These are phyloP conservation scores for Lyophyllum decastes DNA, from an alignment of 768 basidiomycete species.

Conservation along the genomic window DNA sequence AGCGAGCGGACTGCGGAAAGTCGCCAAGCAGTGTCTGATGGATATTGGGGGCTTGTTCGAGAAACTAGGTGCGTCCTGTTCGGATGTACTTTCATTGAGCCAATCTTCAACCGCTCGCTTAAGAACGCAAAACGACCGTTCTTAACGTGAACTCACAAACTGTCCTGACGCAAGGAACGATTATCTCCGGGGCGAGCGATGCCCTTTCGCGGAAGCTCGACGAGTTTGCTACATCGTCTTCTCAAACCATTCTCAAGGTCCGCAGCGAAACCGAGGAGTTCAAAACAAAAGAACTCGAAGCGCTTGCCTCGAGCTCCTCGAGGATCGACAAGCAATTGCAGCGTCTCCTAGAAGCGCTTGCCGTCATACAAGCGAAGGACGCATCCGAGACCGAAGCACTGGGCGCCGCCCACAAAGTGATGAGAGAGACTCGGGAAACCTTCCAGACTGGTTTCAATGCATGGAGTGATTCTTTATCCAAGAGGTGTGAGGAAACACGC, in stretches of 20 bases:
- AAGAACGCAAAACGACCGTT: slow-evolving; percentile 74
- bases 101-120: slow-evolving; percentile 11
- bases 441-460: slow-evolving; percentile 51
- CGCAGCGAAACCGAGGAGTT: slow-evolving; percentile 58
- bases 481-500: slow-evolving; percentile 49
- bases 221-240: slow-evolving; percentile 59
- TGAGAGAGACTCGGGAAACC: slow-evolving; percentile 54
- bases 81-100: not conserved
- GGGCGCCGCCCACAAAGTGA: slow-evolving; percentile 41
- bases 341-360: slow-evolving; percentile 51
- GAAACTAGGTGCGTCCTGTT: slow-evolving; percentile 69
- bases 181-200: slow-evolving; percentile 55
- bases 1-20: slow-evolving; percentile 65
- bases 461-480: slow-evolving; percentile 59
- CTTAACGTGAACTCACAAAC: slow-evolving; percentile 66
- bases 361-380: slow-evolving; percentile 58
- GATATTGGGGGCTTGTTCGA: slow-evolving; percentile 75
- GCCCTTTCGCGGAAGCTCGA: slow-evolving; percentile 59
- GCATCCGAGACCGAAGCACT: slow-evolving; percentile 55
- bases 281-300: slow-evolving; percentile 55
- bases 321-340: slow-evolving; percentile 61
- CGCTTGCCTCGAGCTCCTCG: slow-evolving; percentile 48
- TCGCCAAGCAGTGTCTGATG: slow-evolving; percentile 64
- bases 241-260: slow-evolving; percentile 54
- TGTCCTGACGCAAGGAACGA: slow-evolving; percentile 62